A percentile compares a stretch with the other conserved stretches of the same genome.
These are phyloP conservation scores for Exophiala mesophila DNA, from an alignment of 2,329 filamentous ascomycete species.

Conservation along the genomic window DNA sequence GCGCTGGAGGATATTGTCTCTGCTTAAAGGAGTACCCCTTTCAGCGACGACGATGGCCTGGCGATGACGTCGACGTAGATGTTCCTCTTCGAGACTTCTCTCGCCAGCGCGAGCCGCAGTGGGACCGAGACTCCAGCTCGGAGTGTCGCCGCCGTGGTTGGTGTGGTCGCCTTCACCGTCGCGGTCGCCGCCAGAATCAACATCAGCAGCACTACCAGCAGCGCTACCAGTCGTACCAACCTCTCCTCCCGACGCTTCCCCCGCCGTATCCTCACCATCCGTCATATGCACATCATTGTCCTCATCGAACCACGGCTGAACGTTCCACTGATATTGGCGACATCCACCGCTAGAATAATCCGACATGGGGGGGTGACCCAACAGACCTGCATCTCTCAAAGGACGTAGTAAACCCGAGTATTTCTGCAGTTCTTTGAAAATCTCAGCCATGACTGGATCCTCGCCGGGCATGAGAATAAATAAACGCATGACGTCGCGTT, in stretches of 20 bases:
- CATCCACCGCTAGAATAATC: neutral
- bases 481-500: conserved; percentile 37
- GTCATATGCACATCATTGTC: conserved; percentile 48
- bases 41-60: conserved; percentile 91
- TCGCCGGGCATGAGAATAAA: conserved; percentile 37
- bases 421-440: conserved; percentile 36
- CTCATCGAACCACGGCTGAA: neutral
- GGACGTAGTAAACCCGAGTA: conserved; percentile 38
- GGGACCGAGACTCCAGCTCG: no score
- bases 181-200: conserved; percentile 30
- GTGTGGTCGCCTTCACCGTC: no score
- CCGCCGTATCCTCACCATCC: conserved; percentile 49
- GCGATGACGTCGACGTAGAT: conserved; percentile 68
- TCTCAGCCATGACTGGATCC: conserved; percentile 41
- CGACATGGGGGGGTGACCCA: neutral
- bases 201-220: no score
- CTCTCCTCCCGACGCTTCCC: conserved; percentile 14
- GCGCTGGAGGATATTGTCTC: conserved; percentile 71
- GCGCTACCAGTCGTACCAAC: conserved; percentile 7
- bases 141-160: no score
- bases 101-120: conserved; percentile 10
- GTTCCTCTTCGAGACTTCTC: conserved; percentile 44
- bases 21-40: conserved; percentile 67
- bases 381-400: conserved; percentile 39
- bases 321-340: neutral